A percentile compares a stretch with the other conserved stretches of the same genome.
Conservation (phyloP, 148 eudicot genomes). For the Nepenthes mirabilis region DNA sequence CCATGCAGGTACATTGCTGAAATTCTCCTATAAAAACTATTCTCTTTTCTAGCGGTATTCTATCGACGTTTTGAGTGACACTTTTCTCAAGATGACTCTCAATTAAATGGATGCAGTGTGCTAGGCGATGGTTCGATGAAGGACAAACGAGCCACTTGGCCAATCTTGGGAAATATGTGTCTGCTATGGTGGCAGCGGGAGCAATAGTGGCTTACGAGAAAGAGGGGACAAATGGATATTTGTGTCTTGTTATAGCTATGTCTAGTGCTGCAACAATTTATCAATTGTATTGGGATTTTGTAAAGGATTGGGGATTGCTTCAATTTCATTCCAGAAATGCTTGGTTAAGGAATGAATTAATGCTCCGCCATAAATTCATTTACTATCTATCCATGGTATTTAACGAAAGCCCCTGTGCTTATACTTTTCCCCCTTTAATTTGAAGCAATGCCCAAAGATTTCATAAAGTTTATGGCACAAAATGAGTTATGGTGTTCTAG, state of each 20-base stretch:
- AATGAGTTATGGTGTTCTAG: too few relatives aligned
- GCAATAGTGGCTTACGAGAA: constrained; percentile 87
- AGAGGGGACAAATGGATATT: constrained; percentile 49
- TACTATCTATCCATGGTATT: constrained; percentile 92
- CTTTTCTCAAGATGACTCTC: not conserved
- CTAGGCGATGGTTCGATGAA: constrained; percentile 94
- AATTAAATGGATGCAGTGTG: constrained; percentile 48
- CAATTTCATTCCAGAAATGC: constrained; percentile 76
- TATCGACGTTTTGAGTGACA: not conserved
- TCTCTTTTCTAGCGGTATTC: too few relatives aligned
- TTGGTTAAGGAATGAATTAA: constrained; percentile 86
- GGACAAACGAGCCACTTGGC: constrained; percentile 67
- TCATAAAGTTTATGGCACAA: too few relatives aligned
- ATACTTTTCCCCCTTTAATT: not conserved
- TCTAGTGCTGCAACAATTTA: constrained; percentile 85
- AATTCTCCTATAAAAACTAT: too few relatives aligned
- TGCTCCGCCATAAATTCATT: constrained; percentile 58
- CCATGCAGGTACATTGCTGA: constrained; percentile 60
- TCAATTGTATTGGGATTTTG: constrained; percentile 98
- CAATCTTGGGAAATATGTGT: constrained; percentile 86
- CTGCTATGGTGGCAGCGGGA: constrained; percentile 98
- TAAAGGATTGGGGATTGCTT: constrained; percentile 96
- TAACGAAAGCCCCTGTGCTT: not conserved
- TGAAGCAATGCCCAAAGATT: too few relatives aligned
- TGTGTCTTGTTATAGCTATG: constrained; percentile 52